Evolutionary conservation across 805 yeast genomes (phyloP).

Genomic region (Ogataea saltuana): DNA sequence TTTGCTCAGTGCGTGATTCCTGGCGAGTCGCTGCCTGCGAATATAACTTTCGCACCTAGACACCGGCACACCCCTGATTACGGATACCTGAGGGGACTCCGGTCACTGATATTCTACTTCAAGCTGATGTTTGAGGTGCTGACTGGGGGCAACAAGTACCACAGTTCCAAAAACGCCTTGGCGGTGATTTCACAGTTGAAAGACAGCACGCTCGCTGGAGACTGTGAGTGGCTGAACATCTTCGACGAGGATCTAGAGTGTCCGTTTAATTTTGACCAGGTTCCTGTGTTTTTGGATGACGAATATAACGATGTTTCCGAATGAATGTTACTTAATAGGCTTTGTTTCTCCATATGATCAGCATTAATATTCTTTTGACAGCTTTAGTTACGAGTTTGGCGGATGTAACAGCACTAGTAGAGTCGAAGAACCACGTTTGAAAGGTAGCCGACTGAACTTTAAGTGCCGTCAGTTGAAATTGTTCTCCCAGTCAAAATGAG

Average conservation of each 20-base stretch:
- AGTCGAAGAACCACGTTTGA: conserved; percentile 20
- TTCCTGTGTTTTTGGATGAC: conserved; percentile 26
- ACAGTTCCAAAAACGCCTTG: conserved; percentile 21
- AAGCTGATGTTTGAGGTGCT: conserved; percentile 56
- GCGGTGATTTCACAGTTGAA: conserved; percentile 19
- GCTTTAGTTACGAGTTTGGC: too few relatives aligned
- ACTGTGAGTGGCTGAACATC: conserved; percentile 38
- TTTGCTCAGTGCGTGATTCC: conserved; percentile 91
- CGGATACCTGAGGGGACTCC: conserved; percentile 84
- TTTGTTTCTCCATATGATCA: conserved; percentile 1
- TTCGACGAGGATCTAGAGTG: conserved; percentile 29
- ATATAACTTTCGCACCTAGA: conserved; percentile 68
- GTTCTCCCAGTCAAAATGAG: conserved; percentile 30
- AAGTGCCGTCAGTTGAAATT: conserved; percentile 15
- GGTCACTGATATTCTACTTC: conserved; percentile 70
- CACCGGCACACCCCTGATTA: conserved; percentile 64
- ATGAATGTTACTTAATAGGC: conserved; percentile 12
- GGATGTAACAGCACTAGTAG: conserved; percentile 28
- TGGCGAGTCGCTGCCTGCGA: conserved; percentile 46
- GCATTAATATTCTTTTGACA: too few relatives aligned
- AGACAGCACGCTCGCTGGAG: conserved; percentile 20
- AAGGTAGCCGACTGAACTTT: conserved; percentile 25
- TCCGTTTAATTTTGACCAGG: conserved; percentile 27
- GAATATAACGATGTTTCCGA: conserved; percentile 35
- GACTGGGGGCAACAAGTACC: conserved; percentile 40